These are phyloP conservation scores for Boletus vinaceobasis DNA, from an alignment of 768 basidiomycete genomes.

Conservation along the genomic window DNA sequence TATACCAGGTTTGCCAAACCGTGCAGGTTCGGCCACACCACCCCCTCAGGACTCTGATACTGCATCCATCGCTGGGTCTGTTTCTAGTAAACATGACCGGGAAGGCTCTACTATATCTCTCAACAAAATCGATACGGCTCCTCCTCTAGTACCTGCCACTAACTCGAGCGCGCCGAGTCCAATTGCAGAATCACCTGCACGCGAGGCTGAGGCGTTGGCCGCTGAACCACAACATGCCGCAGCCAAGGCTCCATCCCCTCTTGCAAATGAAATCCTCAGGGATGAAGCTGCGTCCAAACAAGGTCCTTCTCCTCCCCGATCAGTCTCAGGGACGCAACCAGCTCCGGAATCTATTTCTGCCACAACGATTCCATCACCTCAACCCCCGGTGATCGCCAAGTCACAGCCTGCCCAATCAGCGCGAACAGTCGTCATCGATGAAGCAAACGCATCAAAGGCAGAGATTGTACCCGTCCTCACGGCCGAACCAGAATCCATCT, in stretches of 20 bases:
- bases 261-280: constrained; percentile 30
- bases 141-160: constrained; percentile 22
- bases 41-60: constrained; percentile 28
- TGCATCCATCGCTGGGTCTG: constrained; percentile 23
- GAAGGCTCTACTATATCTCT: constrained; percentile 29
- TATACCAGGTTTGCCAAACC: constrained; percentile 36
- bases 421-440: constrained; percentile 7
- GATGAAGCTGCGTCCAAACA: constrained; percentile 14
- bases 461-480: constrained; percentile 47
- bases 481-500: constrained; percentile 43
- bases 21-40: constrained; percentile 20
- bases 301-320: constrained; percentile 17
- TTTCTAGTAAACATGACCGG: constrained; percentile 29
- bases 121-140: constrained; percentile 33
- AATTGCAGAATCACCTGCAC: constrained; percentile 65
- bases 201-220: constrained; percentile 47
- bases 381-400: constrained; percentile 1
- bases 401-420: not conserved
- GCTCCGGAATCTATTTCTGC: constrained; percentile 14
- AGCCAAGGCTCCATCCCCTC: constrained; percentile 41
- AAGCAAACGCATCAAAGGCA: constrained; percentile 29
- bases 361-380: constrained; percentile 12
- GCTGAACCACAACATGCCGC: constrained; percentile 25
- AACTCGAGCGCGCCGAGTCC: constrained; percentile 48
- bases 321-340: constrained; percentile 20